Percentiles rank a stretch among this genome's conserved stretches.
Evolutionary conservation across 305 asterid genomes (phyloP).

Genomic region (Plantago lanceolata): DNA sequence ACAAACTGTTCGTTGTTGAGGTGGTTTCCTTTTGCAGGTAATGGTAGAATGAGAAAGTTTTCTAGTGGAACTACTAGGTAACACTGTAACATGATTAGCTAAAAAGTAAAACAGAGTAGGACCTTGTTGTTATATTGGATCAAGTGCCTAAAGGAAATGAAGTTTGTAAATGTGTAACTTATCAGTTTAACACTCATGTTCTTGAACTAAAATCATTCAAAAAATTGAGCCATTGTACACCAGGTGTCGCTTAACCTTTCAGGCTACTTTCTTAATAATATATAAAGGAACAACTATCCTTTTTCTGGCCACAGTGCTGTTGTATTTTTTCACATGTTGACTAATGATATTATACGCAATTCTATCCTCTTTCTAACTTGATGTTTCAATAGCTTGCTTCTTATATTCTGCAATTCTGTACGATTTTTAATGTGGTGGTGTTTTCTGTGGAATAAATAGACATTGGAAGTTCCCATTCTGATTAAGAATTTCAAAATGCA

Average conservation of each 20-base stretch:
- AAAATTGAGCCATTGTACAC: not conserved
- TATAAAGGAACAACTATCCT: not conserved
- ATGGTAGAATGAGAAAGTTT: too few species aligned
- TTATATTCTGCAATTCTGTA: not conserved
- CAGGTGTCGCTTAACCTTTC: too few species aligned
- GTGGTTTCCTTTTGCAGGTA: too few species aligned
- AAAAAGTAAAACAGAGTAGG: too few species aligned
- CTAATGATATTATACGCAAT: not conserved
- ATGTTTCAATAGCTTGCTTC: not conserved
- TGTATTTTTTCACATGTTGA: slow-evolving; percentile 2
- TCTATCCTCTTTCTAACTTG: not conserved
- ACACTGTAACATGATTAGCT: too few species aligned
- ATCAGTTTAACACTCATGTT: not conserved
- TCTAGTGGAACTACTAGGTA: too few species aligned
- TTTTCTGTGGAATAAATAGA: slow-evolving; percentile 10
- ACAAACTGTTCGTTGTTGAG: too few species aligned
- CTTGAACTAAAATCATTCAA: slow-evolving; percentile 3
- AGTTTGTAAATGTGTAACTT: not conserved
- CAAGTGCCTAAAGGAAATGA: not conserved
- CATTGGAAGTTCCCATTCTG: slow-evolving; percentile 21
- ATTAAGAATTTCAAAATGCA: slow-evolving; percentile 31
- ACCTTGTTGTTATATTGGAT: not conserved
- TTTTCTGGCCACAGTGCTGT: not conserved
- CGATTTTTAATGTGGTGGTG: slow-evolving; percentile 10
- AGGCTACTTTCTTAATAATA: not conserved